These are phyloP conservation scores for Teratosphaeria viscida DNA, from an alignment of 2,329 filamentous ascomycete species.

Conservation along the genomic window DNA sequence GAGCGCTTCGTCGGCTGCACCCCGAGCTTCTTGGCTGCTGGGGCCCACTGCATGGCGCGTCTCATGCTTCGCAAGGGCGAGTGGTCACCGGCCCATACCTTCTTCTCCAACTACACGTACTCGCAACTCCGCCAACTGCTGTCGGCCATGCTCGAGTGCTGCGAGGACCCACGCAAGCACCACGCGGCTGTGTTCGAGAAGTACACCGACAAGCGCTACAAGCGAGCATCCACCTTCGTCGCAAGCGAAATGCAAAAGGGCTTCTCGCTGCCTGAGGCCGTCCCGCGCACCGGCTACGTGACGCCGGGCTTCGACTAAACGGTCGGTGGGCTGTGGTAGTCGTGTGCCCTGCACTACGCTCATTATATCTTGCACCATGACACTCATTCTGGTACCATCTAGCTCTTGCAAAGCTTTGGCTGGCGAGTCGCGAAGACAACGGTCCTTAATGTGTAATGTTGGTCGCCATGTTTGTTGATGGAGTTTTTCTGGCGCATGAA, in stretches of 20 bases:
- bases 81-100: slow-evolving; percentile 74
- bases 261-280: slow-evolving; percentile 39
- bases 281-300: not conserved
- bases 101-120: slow-evolving; percentile 91
- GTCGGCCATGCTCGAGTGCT: slow-evolving; percentile 74
- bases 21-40: slow-evolving; percentile 82
- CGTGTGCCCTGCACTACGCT: not conserved
- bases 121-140: slow-evolving; percentile 70
- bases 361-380: not conserved
- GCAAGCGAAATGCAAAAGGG: slow-evolving; percentile 58
- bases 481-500: slow-evolving; percentile 1
- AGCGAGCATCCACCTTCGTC: slow-evolving; percentile 71
- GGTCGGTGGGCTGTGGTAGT: slow-evolving; percentile 4
- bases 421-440: not conserved
- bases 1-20: slow-evolving; percentile 89
- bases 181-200: slow-evolving; percentile 85
- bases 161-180: slow-evolving; percentile 67
- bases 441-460: slow-evolving; percentile 1
- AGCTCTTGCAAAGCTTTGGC: slow-evolving; percentile 1
- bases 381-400: slow-evolving; percentile 1
- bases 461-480: not conserved
- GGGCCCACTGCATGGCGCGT: slow-evolving; percentile 82
- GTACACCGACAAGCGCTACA: slow-evolving; percentile 79
- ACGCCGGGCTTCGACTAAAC: slow-evolving; percentile 3
- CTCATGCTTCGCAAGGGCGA: slow-evolving; percentile 82